Evolutionary conservation across 306 rosid genomes (phyloP), one percentile per base, ranked within the genome.

Genomic region (Betula pendula): DNA sequence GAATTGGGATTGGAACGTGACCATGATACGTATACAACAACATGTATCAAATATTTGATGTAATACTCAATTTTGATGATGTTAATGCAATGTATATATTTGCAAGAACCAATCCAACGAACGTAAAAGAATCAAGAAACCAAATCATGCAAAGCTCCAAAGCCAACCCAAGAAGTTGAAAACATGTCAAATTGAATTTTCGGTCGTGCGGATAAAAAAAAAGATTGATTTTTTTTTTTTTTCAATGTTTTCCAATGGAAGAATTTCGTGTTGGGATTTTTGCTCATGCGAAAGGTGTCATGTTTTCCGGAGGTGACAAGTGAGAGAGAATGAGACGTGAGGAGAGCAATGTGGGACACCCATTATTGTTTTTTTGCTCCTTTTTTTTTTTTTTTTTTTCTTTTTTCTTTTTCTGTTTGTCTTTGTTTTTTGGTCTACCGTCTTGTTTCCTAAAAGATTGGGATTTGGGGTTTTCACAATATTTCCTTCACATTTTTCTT

Each of bases 291-390:
- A 76, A 56, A 62, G 84, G 38, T 56, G 87, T 77, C 78, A 68
- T 74, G 73, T 65, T 72, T 75, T 81, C 71, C 85, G 67, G 80
- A 74, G 75, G 53, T 71, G 82, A 69, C 82, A 84, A 83, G 87
- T 82, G 85, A 86, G 87, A 83, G 65, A 70, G 77, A 77, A 70
- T 66, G 79, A 77, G 86, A 82, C 79, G 85, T 82, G 89, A 55
- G 88, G 90, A 81, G 85, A 85, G 81, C 79, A 77, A 73, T 67
- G 83, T 65, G 85, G 87, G 87, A 81, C 84, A 70, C 84, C 87
- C 80, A 49, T 49, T 29, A 70, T 82, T 68, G 55, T 19, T 75
- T 76, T 53, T 38, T 38, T 38, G 42, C 8, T 25, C 27, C 65
- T 79, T 71, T 45, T 47, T 42, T 72, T 44, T 25, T 3, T 22